phyloP scores from a whole-genome alignment of 805 yeast genomes.

The Saccharomyces kudriavzevii region DNA sequence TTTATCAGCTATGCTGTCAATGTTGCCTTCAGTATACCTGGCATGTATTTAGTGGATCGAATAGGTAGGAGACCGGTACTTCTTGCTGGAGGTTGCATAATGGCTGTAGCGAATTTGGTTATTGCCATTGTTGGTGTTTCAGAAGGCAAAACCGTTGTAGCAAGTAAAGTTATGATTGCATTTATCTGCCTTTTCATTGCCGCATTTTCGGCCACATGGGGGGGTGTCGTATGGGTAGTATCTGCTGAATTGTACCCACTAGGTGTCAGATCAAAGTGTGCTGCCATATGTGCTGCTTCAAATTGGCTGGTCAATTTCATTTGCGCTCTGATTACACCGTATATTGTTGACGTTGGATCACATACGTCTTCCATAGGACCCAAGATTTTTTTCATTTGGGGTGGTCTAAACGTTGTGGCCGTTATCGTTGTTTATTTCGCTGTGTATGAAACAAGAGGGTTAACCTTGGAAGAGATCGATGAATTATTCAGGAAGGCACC shows the following conservation, averaged over 20 bases:
- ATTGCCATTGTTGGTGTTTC: slow-evolving; percentile 59
- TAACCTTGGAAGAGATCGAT: slow-evolving; percentile 75
- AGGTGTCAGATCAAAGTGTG: slow-evolving; percentile 69
- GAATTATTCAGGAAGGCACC: slow-evolving; percentile 57
- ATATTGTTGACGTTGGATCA: slow-evolving; percentile 56
- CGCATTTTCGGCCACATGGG: slow-evolving; percentile 76
- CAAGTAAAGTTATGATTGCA: slow-evolving; percentile 49
- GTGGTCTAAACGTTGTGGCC: slow-evolving; percentile 54
- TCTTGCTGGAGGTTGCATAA: slow-evolving; percentile 65
- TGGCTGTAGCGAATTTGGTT: slow-evolving; percentile 56
- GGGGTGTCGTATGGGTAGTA: slow-evolving; percentile 74
- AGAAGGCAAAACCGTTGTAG: slow-evolving; percentile 29
- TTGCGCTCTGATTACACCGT: slow-evolving; percentile 70
- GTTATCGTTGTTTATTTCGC: slow-evolving; percentile 54
- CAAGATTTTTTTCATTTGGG: slow-evolving; percentile 75
- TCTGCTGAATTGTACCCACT: slow-evolving; percentile 61
- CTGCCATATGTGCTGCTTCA: slow-evolving; percentile 66
- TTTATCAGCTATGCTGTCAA: slow-evolving; percentile 75
- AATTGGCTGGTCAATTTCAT: slow-evolving; percentile 75
- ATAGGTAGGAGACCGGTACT: slow-evolving; percentile 71
- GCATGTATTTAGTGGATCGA: slow-evolving; percentile 66
- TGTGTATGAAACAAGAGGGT: slow-evolving; percentile 74
- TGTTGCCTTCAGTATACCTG: slow-evolving; percentile 74
- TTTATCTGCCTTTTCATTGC: slow-evolving; percentile 70
- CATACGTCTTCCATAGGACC: slow-evolving; percentile 65